Evolutionary conservation across 2,329 filamentous ascomycete genomes (phyloP), one percentile per base, ranked within the genome.

Genomic region (Xylariaceae sp.): DNA sequence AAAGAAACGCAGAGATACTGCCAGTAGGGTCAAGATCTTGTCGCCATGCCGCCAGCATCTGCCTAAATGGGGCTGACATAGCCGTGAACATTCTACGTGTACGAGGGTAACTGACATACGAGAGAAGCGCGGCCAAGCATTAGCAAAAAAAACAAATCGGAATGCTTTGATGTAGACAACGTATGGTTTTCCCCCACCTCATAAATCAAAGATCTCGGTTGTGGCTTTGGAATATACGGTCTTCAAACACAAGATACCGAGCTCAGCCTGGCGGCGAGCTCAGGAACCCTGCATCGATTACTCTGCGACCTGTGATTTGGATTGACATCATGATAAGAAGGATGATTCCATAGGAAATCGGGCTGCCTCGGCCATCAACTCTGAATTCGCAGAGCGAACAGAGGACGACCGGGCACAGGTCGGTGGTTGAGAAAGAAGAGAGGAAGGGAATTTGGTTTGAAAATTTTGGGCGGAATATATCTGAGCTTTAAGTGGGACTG

Each of bases 261-360:
- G 81, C 81, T 89, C 86, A 86, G 76, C 78, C 80, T 75, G 64
- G 75, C 71, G 74, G 80, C 85, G 85, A 88, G 78, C 83, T 81
- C 80, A 81, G 82, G 80, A 78, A 75, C 76, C 73, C 73, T 72
- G 76, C 75, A 48, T 77, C 74, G 73, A 76, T 94, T 81, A 68
- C 72, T 96, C 86, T 95, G 72, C 89, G 86, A 94, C 85, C 88
- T 94, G 91, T 95, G 89, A 88, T 91, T 89, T 84, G 87, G 88
- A 89, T 87, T 85, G 80, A 88, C 86, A 91, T 83, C 88, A 90
- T 85, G 63, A 74, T 67, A 70, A 73, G 71, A 71, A 72, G 74
- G 81, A 85, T 89, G 87, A 85, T 91, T 88, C 88, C 85, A 89
- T 72, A 70, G 68, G 76, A 81, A 89, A 89, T 65, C 88, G 88